Base-by-base conservation (phyloP, 2,329 filamentous ascomycete genomes). In the Ascomycota sp. region DNA sequence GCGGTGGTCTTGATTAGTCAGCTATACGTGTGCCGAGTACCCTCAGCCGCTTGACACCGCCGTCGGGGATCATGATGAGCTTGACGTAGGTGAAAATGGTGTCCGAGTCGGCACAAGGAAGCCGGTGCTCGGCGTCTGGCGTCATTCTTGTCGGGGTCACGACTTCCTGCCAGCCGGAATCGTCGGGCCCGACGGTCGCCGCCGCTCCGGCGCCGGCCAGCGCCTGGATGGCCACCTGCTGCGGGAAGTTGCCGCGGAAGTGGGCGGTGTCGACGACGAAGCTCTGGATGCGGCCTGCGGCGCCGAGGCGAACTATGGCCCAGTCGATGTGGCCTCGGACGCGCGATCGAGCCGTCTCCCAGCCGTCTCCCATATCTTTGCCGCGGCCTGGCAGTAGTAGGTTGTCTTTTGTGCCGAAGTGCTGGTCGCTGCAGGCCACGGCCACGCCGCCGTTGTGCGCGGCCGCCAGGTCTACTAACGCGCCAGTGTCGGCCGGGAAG, bases 51-150 rank as follows among this genome's bases (percentile, higher is more conserved):
- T 92, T 93, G 3, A 94, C 78, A 17, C 86, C 85, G 22, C 86
- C 85, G 51, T 95, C 85, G 0, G 86, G 86, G 40, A 93, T 81
- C 48, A 94, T 89, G 22, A 81, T 78, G 48, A 95, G 60, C 64
- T 92, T 94, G 15, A 85, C 72, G 54, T 89, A 83, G 9, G 77
- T 82, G 44, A 81, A 78, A 3, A 60, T 55, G 46, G 59, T 63
- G 23, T 69, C 68, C 39, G 62, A 56, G 12, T 69, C 57, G 33
- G 60, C 43, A 31, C 57, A 64, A 21, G 53, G 56, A 46, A 76
- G 79, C 37, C 66, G 63, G 47, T 82, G 76, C 55, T 83, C 77
- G 42, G 61, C 58, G 47, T 86, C 78, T 12, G 79, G 73, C 2
- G 72, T 71, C 34, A 71, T 75, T 52, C 72, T 75, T 55, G 67